Base-by-base conservation (phyloP, 345 rosid species). In the Sisymbrium altissimum region DNA sequence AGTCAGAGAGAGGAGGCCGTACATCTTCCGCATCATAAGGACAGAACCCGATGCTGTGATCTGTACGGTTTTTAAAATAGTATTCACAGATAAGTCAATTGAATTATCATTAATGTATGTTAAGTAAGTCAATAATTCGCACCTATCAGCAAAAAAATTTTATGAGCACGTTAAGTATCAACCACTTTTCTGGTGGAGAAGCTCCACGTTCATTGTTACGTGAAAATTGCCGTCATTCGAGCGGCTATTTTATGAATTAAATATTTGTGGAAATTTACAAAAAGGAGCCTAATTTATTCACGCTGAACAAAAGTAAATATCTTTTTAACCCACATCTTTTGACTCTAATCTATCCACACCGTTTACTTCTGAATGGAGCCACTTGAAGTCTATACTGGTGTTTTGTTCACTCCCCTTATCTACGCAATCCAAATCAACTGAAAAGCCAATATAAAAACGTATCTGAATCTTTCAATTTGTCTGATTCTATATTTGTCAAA, bases 291-390 rank as follows among this genome's bases (percentile, higher is more conserved):
- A 12, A 4, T 29, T 57, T 32, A 33, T 44, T 36, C 11, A 58
- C 57, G 56, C 33, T 57, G 56, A 44, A 9, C 17, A 14, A 19
- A 72, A 63, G 76, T 63, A 30, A 53, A 52, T 30, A 12, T 63
- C 54, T 52, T 72, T 64, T 43, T 41, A 63, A 72, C 76, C 76
- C 55, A 64, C 70, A 72, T 53, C 33, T 72, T 64, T 72, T 53
- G 70, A 72, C 77, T 63, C 63, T 43, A 30, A 43, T 64, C 36
- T 29, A 54, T 41, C 53, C 64, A 64, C 70, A 72, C 56, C 64
- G 77, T 64, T 72, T 72, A 72, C 70, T 72, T 72, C 53, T 32
- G 56, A 64, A 72, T 41, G 9, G 19, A 53, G n/a, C 64, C 46
- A 72, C 55, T 72, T 53, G 70, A 14, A 64, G 77, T 64, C 64